These are phyloP conservation scores for Scheffersomyces lignosus DNA, from an alignment of 805 yeast species.

Conservation along the genomic window DNA sequence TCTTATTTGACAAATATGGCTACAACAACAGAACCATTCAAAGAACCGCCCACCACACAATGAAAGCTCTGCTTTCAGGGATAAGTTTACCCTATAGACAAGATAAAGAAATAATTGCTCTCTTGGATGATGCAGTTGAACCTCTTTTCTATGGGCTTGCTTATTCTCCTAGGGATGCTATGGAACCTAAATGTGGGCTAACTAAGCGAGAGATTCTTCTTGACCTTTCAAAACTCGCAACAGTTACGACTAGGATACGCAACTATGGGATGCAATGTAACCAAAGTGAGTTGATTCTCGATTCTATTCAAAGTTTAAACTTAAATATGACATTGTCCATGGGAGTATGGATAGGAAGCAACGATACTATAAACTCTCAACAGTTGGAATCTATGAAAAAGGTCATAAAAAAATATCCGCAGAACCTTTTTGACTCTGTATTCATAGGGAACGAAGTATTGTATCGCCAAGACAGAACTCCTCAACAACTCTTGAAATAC, in stretches of 20 bases:
- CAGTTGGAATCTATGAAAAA: constrained; percentile 49
- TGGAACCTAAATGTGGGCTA: constrained; percentile 55
- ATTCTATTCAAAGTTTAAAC: constrained; percentile 50
- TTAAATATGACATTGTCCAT: constrained; percentile 57
- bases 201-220: constrained; percentile 47
- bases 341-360: constrained; percentile 62
- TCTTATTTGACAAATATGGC: constrained; percentile 4
- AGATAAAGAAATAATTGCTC: neutral
- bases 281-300: constrained; percentile 53
- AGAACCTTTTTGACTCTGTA: constrained; percentile 46
- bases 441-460: constrained; percentile 65
- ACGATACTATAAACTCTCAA: constrained; percentile 42
- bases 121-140: neutral
- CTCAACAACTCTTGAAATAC: constrained; percentile 36
- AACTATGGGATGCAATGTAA: constrained; percentile 63
- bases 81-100: no score
- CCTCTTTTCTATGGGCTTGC: constrained; percentile 53
- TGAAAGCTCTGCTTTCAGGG: no score
- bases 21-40: neutral
- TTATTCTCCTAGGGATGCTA: constrained; percentile 57
- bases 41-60: no score
- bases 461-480: constrained; percentile 49
- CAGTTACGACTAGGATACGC: constrained; percentile 56
- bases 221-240: constrained; percentile 59
- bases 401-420: constrained; percentile 44